Evolutionary conservation across 2,329 filamentous ascomycete genomes (phyloP).

Genomic region (Diaporthe eres): DNA sequence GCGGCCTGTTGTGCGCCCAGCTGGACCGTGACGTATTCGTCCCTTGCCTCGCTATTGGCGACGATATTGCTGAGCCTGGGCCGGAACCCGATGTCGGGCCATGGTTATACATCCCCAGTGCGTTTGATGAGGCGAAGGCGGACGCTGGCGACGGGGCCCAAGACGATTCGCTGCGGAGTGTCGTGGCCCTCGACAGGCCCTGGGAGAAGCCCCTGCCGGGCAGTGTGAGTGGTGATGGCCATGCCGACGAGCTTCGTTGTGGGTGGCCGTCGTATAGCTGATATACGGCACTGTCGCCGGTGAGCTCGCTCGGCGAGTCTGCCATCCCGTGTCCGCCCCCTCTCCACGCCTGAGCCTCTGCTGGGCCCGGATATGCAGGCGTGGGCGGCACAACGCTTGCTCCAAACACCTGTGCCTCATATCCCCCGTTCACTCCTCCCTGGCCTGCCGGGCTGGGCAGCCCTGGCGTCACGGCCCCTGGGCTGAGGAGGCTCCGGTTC

Average conservation of each 20-base stretch:
- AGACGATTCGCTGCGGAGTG: conserved; percentile 19
- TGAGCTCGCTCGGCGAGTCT: conserved; percentile 33
- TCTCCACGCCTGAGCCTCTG: conserved; percentile 24
- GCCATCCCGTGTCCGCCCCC: not conserved
- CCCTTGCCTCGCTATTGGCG: conserved; percentile 23
- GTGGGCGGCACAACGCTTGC: conserved; percentile 29
- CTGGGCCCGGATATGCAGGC: conserved; percentile 12
- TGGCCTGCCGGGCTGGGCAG: conserved; percentile 18
- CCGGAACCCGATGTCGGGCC: not conserved
- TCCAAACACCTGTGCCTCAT: conserved; percentile 9
- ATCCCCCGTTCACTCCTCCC: not conserved
- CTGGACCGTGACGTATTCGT: conserved; percentile 9
- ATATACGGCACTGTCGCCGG: not conserved
- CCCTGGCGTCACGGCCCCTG: conserved; percentile 20
- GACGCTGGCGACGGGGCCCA: conserved; percentile 38
- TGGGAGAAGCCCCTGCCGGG: not conserved
- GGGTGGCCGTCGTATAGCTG: conserved; percentile 9
- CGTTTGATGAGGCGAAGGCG: conserved; percentile 12
- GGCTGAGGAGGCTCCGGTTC: conserved; percentile 31
- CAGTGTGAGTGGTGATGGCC: conserved; percentile 28
- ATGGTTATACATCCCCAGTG: conserved; percentile 14
- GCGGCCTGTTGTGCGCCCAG: conserved; percentile 35
- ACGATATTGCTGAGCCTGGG: not conserved
- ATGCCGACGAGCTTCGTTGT: not conserved
- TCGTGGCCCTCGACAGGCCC: not conserved